Evolutionary conservation across 495 filamentous ascomycete species (phyloP), one percentile per base, ranked within the genome.

Genomic region (Hypoxylon fragiforme): DNA sequence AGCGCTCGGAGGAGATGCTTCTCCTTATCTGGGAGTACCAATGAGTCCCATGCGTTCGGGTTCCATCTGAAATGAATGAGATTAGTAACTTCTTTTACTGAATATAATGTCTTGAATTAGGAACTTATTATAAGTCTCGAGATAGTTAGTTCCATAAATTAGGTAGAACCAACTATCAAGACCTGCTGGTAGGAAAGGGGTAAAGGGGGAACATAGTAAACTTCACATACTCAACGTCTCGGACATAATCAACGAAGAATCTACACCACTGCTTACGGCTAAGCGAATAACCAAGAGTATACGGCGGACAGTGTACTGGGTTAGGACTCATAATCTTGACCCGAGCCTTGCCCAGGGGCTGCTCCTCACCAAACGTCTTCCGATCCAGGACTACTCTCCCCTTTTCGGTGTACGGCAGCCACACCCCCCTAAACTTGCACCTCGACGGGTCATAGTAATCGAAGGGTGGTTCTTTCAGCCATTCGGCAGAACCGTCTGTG

Each of bases 1-100:
- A 95, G 77, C 5, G 89, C 88, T 16, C 85, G 85, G 42, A 95
- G 88, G 34, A 92, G 89, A n/a, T 75, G 76, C 63, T 95, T 95
- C 50, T 90, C 87, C 50, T 86, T 85, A n/a, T 79, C 73, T 0
- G 85, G 83, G 2, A 96, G 76, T 6, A 95, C 85, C 7, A 95
- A 78, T 2, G 82, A 83, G 42, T 86, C 82, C 67, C 91, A 95
- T 3, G 90, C 88, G 16, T 80, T 76, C 24, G 84, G 80, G 58
- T 91, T 88, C 88, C 87, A 96, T n/a, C n/a, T n/a, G n/a, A n/a
- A n/a, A n/a, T n/a, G n/a, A n/a, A n/a, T n/a, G n/a, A n/a, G n/a
- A n/a, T n/a, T n/a, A n/a, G n/a, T n/a, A n/a, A n/a, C n/a, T n/a
- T n/a, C n/a, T n/a, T n/a, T n/a, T n/a, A n/a, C n/a, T n/a, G n/a